Evolutionary conservation across 2,329 filamentous ascomycete species (phyloP), one percentile per base, ranked within the genome.

Genomic region (Cordyceps farinosa): DNA sequence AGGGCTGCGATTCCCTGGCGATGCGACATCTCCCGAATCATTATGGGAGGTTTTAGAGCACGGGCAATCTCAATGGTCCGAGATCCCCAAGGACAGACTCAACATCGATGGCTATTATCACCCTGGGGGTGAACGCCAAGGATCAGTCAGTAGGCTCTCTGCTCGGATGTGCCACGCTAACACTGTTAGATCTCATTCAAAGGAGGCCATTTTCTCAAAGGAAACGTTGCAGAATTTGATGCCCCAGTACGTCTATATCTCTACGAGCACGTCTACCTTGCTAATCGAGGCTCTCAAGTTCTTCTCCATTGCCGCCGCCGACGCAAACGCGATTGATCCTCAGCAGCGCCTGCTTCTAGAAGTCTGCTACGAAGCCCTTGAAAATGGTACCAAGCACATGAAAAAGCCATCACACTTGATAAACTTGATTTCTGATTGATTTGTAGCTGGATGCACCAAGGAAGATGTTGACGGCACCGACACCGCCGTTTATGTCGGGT

Each of bases 41-140:
- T 75, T 85, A 0, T 85, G 82, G 82, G 70, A 79, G n/a, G 78
- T 84, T 66, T 67, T 84, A 9, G 70, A 73, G 6, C 66, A 73
- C 1, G 78, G 74, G 17, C 72, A 78, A 38, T 81, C 77, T 34
- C 80, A 80, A 22, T 83, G 79, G 80, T 78, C 77, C 0, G 76
- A 82, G 52, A 79, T 83, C 22, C 81, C 82, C 1, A 67, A 72
- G 7, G 74, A 79, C 10, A 76, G 83, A 10, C 78, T 85, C 66
- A 83, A 84, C 47, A 77, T 80, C 40, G 74, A 80, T 15, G 79
- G 79, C n/a, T 84, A 82, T 68, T 82, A 80, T 66, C 83, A 86
- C 67, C 82, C 82, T 0, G 78, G 82, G 27, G 77, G 77, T 7
- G 77, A 79, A 52, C 75, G 80, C 8, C 77, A 81, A 63, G 82